Evolutionary conservation across 106 monocot genomes (phyloP), one percentile per base, ranked within the genome.

Genomic region (Alisma plantagoaquatica): DNA sequence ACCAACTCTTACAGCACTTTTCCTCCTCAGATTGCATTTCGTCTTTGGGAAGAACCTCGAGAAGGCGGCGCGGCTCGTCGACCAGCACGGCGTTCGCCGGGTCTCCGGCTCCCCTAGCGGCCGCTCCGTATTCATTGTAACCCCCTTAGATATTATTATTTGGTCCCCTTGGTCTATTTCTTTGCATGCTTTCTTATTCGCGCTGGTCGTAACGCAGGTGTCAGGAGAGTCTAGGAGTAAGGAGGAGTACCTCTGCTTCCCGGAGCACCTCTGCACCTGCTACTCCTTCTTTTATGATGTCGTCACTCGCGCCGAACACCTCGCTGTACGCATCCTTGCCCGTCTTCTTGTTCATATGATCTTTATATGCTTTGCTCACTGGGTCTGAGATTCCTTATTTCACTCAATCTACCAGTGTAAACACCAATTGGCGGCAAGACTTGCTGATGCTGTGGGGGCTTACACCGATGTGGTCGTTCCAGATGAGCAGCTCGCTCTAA

Each of bases 231-330:
- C 96, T 20, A 92, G 29, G 70, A 72, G 89, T 60, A 96, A 77
- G 44, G 79, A 84, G 51, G 84, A 96, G 66, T 96, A 96, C 63
- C 56, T 85, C 27, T 89, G 89, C 71, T 89, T 89, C 31, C 84
- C 78, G 4, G 78, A 79, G 43, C 81, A 96, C 57, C 76, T 78
- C 42, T 96, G 96, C 78, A 85, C 81, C 14, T 96, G 96, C 64
- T 79, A 82, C 50, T 96, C 96, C 4, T 89, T 96, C 80, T 89
- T 96, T 62, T 85, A 81, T 35, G 96, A 96, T 54, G 68, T 96
- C 21, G 89, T 96, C 33, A 79, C 60, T 61, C 70, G 71, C 52
- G 84, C 78, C 6, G 96, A 96, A 42, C 89, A 85, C 30, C 78
- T 85, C 65, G 81, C 74, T 70, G 94, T 96, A 84, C 27, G 75